Evolutionary conservation across 257 asterid genomes (phyloP), one percentile per base, ranked within the genome.

Genomic region (Schizonepeta tenuifolia): DNA sequence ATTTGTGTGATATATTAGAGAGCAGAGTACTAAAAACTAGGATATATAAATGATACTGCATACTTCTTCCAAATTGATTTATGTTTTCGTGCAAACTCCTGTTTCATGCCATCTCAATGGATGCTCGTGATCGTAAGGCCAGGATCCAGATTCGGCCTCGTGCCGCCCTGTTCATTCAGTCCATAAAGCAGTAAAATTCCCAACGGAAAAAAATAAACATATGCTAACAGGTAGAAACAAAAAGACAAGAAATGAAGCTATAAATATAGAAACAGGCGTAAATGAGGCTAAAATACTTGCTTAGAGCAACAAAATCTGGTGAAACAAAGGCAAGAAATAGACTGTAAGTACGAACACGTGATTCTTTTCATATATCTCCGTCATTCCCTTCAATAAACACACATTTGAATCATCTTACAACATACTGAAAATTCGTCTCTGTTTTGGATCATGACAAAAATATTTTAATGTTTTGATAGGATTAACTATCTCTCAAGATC

Each of bases 11-110:
- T 15, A 17, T 8, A 26, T 18, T 54, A 40, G 62, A 13, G 44
- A 44, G 47, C 57, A 64, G 50, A 65, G 56, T 40, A 36, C 41
- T 26, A 11, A 57, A 60, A 73, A 47, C 33, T 61, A 38, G 74
- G 24, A 26, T 7, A 51, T 53, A 38, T 63, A 47, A 33, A 20
- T 11, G 44, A 63, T 70, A 55, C 47, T 51, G 64, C 54, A 49
- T 63, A 63, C 60, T 10, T 57, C 8, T 65, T 50, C 59, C 4
- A 7, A 26, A 40, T 61, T 21, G 4, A 8, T 41, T 35, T 36
- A 3, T 41, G 55, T 41, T 46, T 24, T 7, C 28, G 21, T 35
- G 24, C n/a, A 43, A 62, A 4, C 20, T 26, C 33, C 65, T 5
- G 13, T 31, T 11, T 14, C 22, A 41, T 13, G 58, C 65, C 56